Base-by-base conservation (phyloP, 257 asterid genomes). In the Lycium barbarum region DNA sequence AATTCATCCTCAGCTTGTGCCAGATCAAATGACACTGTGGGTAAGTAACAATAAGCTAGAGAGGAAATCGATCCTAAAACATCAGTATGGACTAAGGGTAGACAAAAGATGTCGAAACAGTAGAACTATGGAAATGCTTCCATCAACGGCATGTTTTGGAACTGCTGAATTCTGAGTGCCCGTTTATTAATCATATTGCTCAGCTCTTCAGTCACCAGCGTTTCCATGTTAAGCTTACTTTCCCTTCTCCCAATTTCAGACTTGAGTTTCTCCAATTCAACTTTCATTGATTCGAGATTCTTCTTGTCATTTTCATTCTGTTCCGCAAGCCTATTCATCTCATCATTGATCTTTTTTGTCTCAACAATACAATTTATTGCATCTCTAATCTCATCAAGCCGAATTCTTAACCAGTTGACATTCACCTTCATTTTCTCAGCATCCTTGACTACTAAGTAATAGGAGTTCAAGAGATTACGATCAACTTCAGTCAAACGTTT, bases 381-480 rank as follows among this genome's bases (percentile, higher is more conserved):
- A 35, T 74, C 84, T 55, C 66, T 86, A 72, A 88, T 86, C 43
- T 86, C 87, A 86, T 88, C 89, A 8, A 88, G 88, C 22, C 87
- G 82, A 35, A 70, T 33, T 17, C 15, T 71, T 40, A 88, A 38
- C 89, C 89, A 88, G 57, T 63, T 55, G 87, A 86, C 89, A 88
- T 49, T 63, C 89, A 88, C 45, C 84, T 88, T 88, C 89, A 88
- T 33, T 61, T 43, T 62, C 11, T 86, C 83, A 6, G 87, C 87
- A 80, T 88, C 91, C 61, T 61, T 73, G 22, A 86, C 87, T 7
- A 72, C 86, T 10, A 71, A 72, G 18, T 88, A 85, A 85, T 80
- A 84, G 49, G 89, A 49, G 79, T 78, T 83, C n/a, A 88, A 84
- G n/a, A 33, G 53, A 55, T 40, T 40, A 7, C 33, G 0, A 51